A percentile compares a stretch with the other conserved stretches of the same genome.
phyloP scores from a whole-genome alignment of 202 grass and related monocot species.

The Setaria italica region DNA sequence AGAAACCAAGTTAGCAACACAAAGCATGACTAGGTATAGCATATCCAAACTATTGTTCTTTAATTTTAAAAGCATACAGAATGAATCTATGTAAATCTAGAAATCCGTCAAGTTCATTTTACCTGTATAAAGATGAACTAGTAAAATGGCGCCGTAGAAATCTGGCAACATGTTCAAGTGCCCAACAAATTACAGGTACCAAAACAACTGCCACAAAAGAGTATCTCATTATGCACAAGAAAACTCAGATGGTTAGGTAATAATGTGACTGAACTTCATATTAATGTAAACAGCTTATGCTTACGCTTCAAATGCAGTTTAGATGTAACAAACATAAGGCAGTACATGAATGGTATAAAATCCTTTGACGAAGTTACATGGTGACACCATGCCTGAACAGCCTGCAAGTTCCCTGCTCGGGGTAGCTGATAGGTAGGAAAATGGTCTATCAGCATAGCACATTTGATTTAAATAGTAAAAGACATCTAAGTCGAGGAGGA shows the following conservation, averaged over 20 bases:
- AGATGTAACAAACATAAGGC: conserved; percentile 85
- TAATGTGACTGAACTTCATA: conserved; percentile 22
- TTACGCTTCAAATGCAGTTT: conserved; percentile 91
- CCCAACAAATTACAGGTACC: conserved; percentile 93
- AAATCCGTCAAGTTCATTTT: conserved; percentile 36
- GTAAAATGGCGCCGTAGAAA: conserved; percentile 82
- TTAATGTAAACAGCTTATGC: conserved; percentile 44
- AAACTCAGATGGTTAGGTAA: conserved; percentile 34
- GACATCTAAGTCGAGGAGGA: conserved; percentile 24
- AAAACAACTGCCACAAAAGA: conserved; percentile 80
- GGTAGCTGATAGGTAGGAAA: conserved; percentile 68
- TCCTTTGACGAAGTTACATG: conserved; percentile 80
- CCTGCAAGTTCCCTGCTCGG: conserved; percentile 70
- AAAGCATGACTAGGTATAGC: conserved; percentile 36
- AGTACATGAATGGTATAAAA: conserved; percentile 93
- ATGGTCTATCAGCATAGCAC: conserved; percentile 39
- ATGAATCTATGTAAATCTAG: conserved; percentile 2
- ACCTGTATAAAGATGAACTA: conserved; percentile 90
- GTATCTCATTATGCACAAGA: conserved; percentile 30
- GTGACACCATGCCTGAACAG: conserved; percentile 74
- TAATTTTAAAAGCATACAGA: conserved; percentile 28
- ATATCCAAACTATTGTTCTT: conserved; percentile 7
- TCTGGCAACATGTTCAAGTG: conserved; percentile 80
- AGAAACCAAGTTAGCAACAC: background rate
- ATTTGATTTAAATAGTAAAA: conserved; percentile 28